Evolutionary conservation across 2,329 filamentous ascomycete species (phyloP), one percentile per base, ranked within the genome.

Genomic region (Xylaria sp.): DNA sequence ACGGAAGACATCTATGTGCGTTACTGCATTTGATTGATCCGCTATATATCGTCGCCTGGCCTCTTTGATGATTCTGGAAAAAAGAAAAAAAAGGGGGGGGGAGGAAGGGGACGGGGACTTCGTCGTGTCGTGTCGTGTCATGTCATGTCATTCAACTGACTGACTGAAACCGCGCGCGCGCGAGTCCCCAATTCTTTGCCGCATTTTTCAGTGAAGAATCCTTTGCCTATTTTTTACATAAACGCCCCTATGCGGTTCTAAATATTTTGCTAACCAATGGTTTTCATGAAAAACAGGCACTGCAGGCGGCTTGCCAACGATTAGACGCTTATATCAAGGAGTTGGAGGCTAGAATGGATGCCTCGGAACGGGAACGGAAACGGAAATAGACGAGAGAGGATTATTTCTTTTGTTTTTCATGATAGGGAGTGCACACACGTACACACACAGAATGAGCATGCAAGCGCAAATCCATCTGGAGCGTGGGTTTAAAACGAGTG

Each of bases 1-100:
- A 95, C 91, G 70, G 94, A 97, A 83, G 95, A 98, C 82, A 97
- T 98, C 81, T 95, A 95, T 83, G 95, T 98, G 88, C 82, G 93
- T 91, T 75, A 78, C 74, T 82, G 78, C 79, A 80, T 82, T 73
- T 82, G 76, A 81, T 76, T 77, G 51, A 71, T 67, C 70, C 41
- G 28, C 72, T 70, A 59, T 62, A 75, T 63, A 65, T 73, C 71
- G 67, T 71, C 71, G 61, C 68, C 65, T 71, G 39, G 50, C 64
- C 62, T 63, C 56, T 64, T 63, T 25, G 23, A 25, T 25, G 63
- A 65, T 57, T 62, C 51, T n/a, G 60, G 57, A 41, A 28, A 28
- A 28, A 28, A 4, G 60, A 52, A 41, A 2, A 28, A 28, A 28
- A 4, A 28, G n/a, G 31, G 52, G 61, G 55, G 63, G 48, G 52